Evolutionary conservation across 176 grass and related monocot genomes (phyloP), one percentile per base, ranked within the genome.

Genomic region (Pontederia crassipes): DNA sequence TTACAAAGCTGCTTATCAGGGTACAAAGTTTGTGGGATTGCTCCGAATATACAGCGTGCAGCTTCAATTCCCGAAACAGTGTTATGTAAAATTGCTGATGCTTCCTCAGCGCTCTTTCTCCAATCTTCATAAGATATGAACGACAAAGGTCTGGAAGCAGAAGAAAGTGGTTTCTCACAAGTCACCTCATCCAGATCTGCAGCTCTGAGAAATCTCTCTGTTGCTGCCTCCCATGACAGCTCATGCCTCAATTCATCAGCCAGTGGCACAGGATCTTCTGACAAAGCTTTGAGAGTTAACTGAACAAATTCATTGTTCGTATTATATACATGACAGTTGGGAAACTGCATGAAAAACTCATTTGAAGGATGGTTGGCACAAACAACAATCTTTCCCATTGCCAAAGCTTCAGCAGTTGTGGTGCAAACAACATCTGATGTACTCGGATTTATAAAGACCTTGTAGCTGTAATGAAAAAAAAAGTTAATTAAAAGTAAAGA

Each of bases 301-400:
- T 81, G 79, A 45, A 95, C 90, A 74, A 86, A 95, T 46, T 95
- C 90, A 10, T 85, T 74, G 4, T 73, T 77, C 3, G 57, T 81
- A 60, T 90, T 79, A 64, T 95, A 89, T 64, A 79, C 77, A 14
- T 67, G 90, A 32, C 90, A 89, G 28, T 95, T 95, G 35, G 80
- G 86, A 57, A 95, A 95, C 45, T 86, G 82, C 74, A 84, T 95
- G 74, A 95, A 95, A 71, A 95, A 95, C 61, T 89, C 90, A 66
- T 95, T 95, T 47, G 90, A 89, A 12, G 90, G 86, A 74, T 95
- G 90, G 77, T 89, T 74, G 45, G 86, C 86, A 76, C 86, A 95
- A 62, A 95, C 82, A 58, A 87, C 86, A 20, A 86, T 89, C 61
- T 95, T 95, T 55, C 90, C 86, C 90, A 89, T 89, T 48, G 90